A percentile compares a stretch with the other conserved stretches of the same genome.
Evolutionary conservation across 495 filamentous ascomycete genomes (phyloP).

Genomic region (Annulohypoxylon bovei): DNA sequence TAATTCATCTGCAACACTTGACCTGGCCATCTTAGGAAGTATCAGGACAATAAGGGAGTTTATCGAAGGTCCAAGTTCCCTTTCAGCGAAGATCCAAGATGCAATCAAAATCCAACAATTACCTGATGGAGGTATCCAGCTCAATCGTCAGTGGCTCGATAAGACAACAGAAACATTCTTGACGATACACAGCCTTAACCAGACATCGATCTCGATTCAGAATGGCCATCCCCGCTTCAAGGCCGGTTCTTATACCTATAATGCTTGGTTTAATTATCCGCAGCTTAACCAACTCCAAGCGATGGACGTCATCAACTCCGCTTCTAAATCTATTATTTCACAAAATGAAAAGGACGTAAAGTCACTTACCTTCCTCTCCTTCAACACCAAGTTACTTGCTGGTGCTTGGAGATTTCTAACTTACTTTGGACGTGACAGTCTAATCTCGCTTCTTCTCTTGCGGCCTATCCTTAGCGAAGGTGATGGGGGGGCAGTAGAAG

Average conservation of each 20-base stretch:
- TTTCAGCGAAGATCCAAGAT: slow-evolving; percentile 63
- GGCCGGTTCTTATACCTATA: slow-evolving; percentile 65
- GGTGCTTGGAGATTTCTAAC: slow-evolving; percentile 75
- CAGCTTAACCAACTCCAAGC: slow-evolving; percentile 64
- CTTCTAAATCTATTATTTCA: slow-evolving; percentile 56
- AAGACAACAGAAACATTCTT: slow-evolving; percentile 65
- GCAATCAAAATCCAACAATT: slow-evolving; percentile 51
- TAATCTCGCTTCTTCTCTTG: slow-evolving; percentile 67
- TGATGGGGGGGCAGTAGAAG: slow-evolving; percentile 65
- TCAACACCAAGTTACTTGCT: slow-evolving; percentile 68
- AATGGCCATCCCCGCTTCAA: slow-evolving; percentile 58
- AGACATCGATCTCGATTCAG: slow-evolving; percentile 46
- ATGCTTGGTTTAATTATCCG: slow-evolving; percentile 69
- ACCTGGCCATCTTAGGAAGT: slow-evolving; percentile 66
- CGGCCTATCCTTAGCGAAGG: slow-evolving; percentile 67
- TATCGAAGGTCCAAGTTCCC: slow-evolving; percentile 64
- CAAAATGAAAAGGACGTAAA: slow-evolving; percentile 57
- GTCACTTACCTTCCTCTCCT: slow-evolving; percentile 71
- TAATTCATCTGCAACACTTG: slow-evolving; percentile 64
- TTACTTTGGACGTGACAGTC: slow-evolving; percentile 73
- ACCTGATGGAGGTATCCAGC: slow-evolving; percentile 52
- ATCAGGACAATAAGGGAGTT: slow-evolving; percentile 71
- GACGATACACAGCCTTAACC: slow-evolving; percentile 49
- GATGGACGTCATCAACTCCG: slow-evolving; percentile 59
- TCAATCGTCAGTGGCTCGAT: slow-evolving; percentile 69